phyloP scores from a whole-genome alignment of 805 yeast species.

The Cyberlindnera misumaiensis region DNA sequence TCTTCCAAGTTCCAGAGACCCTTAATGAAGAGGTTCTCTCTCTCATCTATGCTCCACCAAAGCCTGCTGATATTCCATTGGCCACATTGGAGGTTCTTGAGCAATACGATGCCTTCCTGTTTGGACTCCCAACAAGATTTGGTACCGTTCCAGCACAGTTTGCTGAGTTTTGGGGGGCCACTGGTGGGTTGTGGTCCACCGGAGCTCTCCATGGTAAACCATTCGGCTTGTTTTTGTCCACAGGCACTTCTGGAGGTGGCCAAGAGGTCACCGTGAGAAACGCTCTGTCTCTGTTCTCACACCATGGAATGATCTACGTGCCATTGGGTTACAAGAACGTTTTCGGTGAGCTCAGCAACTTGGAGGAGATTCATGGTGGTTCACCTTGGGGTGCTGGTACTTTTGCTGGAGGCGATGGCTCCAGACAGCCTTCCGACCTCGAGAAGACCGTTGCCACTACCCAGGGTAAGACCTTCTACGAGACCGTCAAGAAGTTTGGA shows the following conservation, averaged over 20 bases:
- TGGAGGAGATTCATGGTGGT: constrained; percentile 70
- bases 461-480: constrained; percentile 64
- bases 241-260: constrained; percentile 73
- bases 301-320: constrained; percentile 70
- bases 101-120: constrained; percentile 71
- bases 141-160: constrained; percentile 77
- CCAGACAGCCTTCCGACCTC: constrained; percentile 55
- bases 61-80: constrained; percentile 55
- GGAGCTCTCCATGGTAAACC: constrained; percentile 68
- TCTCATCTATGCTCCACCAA: constrained; percentile 56
- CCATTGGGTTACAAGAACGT: constrained; percentile 66
- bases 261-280: constrained; percentile 62
- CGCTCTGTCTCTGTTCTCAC: constrained; percentile 51
- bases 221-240: constrained; percentile 63
- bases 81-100: constrained; percentile 53
- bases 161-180: constrained; percentile 65
- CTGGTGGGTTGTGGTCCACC: constrained; percentile 69
- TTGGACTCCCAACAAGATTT: constrained; percentile 83
- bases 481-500: constrained; percentile 31
- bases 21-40: constrained; percentile 51
- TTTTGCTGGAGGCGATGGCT: constrained; percentile 68
- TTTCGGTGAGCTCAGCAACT: constrained; percentile 46
- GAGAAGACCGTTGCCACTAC: constrained; percentile 56
- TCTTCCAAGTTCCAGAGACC: constrained; percentile 76
- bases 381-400: constrained; percentile 87